phyloP scores from a whole-genome alignment of 192 early-diverging fungal genomes.

The Phlyctochytrium arcticum region DNA sequence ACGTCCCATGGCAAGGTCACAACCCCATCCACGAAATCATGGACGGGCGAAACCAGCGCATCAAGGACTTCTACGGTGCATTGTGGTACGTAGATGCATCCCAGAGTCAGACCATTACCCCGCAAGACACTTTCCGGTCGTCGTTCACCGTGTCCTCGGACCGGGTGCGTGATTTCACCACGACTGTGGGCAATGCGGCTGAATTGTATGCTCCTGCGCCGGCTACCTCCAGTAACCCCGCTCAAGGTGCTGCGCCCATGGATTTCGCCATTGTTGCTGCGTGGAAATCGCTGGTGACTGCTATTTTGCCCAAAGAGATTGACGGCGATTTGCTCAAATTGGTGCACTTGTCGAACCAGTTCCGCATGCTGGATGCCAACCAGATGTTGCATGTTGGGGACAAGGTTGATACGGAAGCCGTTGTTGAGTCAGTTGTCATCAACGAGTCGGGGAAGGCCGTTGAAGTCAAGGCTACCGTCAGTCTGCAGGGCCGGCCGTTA shows the following conservation, averaged over 20 bases:
- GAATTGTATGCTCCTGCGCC: constrained; percentile 47
- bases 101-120: constrained; percentile 52
- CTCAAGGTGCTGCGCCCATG: constrained; percentile 63
- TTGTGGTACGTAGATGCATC: constrained; percentile 64
- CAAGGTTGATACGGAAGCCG: constrained; percentile 74
- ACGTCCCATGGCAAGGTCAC: constrained; percentile 70
- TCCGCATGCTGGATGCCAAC: constrained; percentile 73
- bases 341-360: constrained; percentile 92
- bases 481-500: constrained; percentile 57
- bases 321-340: constrained; percentile 89
- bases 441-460: constrained; percentile 89
- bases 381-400: constrained; percentile 77
- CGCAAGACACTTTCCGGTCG: constrained; percentile 62
- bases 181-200: constrained; percentile 71
- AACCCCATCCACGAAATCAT: constrained; percentile 86
- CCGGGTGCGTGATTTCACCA: constrained; percentile 71
- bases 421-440: constrained; percentile 82
- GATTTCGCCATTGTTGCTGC: constrained; percentile 93
- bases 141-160: constrained; percentile 57
- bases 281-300: constrained; percentile 86
- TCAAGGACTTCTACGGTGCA: constrained; percentile 81
- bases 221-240: not conserved
- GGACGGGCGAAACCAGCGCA: constrained; percentile 77
- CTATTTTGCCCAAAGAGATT: constrained; percentile 88
- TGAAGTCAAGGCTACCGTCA: constrained; percentile 58